Evolutionary conservation across 2,329 filamentous ascomycete genomes (phyloP), one percentile per base, ranked within the genome.

Genomic region (Gliomastix tumulicola): DNA sequence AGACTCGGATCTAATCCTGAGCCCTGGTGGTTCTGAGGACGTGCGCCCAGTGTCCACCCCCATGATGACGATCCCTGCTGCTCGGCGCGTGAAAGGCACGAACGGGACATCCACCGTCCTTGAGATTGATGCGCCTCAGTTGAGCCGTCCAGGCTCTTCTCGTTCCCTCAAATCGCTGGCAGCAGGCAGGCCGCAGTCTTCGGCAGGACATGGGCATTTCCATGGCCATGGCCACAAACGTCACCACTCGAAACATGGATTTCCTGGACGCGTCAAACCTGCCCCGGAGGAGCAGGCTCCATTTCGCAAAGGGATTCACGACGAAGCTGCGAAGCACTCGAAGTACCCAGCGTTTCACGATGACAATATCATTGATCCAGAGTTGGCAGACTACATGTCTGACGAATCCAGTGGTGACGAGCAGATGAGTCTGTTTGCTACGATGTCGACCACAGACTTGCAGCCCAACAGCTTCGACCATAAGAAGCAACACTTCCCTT

Each of bases 301-400:
- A 0, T 97, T 97, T 47, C 87, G 88, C 37, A 84, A 83, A 40
- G 71, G 79, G 10, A 66, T 71, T 15, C 79, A 68, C 9, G 78
- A 94, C 36, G 82, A 88, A 40, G 63, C 71, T 33, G 65, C 71
- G 5, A 78, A 74, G 44, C 82, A 80, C 44, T 66, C 77, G 7
- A 78, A 79, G 30, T 72, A 95, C 23, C 83, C 89, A 13, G 88
- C 88, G n/a, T 97, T 98, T 49, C 92, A 98, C 56, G 88, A 92
- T 53, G 92, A 98, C 65, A 97, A 92, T 53, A 95, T 98, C 48
- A 97, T 98, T 48, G 92, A 98, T 54, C 92, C 92, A 2, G 92
- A 98, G 51, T 68, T 98, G 37, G 90, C 89, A 6, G 85, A 88
- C 22, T 98, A 94, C 60, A 84, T 98, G 71, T 98, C 92, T 7